These are phyloP conservation scores for Marasmius fiardii DNA, from an alignment of 1,284 basidiomycete genomes.

Conservation along the genomic window DNA sequence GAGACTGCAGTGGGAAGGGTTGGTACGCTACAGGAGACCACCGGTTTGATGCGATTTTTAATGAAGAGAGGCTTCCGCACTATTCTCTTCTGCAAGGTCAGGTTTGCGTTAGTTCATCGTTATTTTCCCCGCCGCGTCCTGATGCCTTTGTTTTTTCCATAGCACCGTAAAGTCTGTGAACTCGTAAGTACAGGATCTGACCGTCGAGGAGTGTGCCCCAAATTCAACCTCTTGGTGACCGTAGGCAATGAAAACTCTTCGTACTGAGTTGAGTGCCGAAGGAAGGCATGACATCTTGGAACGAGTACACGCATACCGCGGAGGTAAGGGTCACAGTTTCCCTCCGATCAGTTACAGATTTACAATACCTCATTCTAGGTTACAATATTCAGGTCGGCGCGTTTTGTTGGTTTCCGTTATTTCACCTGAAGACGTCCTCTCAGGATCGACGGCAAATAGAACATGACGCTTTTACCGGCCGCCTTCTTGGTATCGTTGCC, in stretches of 20 bases:
- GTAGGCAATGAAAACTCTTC: constrained; percentile 78
- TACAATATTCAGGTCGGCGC: neutral
- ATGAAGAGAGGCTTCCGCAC: constrained; percentile 81
- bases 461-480: constrained; percentile 81
- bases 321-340: constrained; percentile 45
- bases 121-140: neutral
- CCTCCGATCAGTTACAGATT: neutral
- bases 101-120: too few relatives aligned
- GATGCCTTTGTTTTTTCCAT: constrained; percentile 2
- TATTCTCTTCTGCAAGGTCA: constrained; percentile 86
- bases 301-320: constrained; percentile 82
- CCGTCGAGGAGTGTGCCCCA: too few relatives aligned
- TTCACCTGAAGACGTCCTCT: neutral
- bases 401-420: neutral
- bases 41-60: constrained; percentile 72
- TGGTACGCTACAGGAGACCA: constrained; percentile 71
- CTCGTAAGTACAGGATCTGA: constrained; percentile 52
- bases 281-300: constrained; percentile 76
- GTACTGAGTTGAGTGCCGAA: constrained; percentile 70
- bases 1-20: constrained; percentile 57
- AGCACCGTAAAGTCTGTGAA: constrained; percentile 84
- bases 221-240: neutral
- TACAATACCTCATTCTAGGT: neutral
- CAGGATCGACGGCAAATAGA: constrained; percentile 85
- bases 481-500: constrained; percentile 83